Base-by-base conservation (phyloP, 306 rosid genomes). In the Ammopiptanthus mongolicus region DNA sequence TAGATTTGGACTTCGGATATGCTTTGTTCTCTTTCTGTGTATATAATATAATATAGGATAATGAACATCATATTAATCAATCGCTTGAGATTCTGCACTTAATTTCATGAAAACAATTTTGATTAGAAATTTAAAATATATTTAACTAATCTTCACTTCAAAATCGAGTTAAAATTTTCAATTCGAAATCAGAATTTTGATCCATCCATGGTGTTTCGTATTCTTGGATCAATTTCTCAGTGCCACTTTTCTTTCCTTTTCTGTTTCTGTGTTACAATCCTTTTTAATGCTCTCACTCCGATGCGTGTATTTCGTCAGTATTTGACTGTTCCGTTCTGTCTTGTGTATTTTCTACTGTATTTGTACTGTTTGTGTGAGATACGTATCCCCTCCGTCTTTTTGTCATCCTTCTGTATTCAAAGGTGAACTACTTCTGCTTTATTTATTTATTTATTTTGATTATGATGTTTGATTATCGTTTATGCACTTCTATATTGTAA, bases 71-170 rank as follows among this genome's bases (percentile, higher is more conserved):
- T 41, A 65, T 48, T 19, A 53, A 69, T 65, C 17, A 10, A 51
- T 37, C 73, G 76, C 56, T 65, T 63, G 37, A 56, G 76, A 63
- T 72, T 67, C 15, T 25, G 74, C 59, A n/a, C 79, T 23, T 29
- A 17, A 47, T 67, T 84, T 66, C 62, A 17, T 23, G 5, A 5
- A 31, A 42, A 47, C 0, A 21, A 47, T 18, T 39, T 44, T 3
- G 28, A 4, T 28, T 6, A 1, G 33, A 58, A 3, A 4, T 9
- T 0, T 31, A 58, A 5, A 3, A 5, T 3, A 18, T 68, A 21
- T 8, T 37, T 52, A 66, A 28, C 21, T 39, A 18, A 34, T 18
- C 13, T 9, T 18, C 9, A 13, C 17, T 2, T 53, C 53, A 70
- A 36, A 15, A 33, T 15, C n/a, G 13, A 17, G 3, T 3, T 52